Conservation (phyloP, 2,329 filamentous ascomycete genomes). For the Beauveria medogensis region DNA sequence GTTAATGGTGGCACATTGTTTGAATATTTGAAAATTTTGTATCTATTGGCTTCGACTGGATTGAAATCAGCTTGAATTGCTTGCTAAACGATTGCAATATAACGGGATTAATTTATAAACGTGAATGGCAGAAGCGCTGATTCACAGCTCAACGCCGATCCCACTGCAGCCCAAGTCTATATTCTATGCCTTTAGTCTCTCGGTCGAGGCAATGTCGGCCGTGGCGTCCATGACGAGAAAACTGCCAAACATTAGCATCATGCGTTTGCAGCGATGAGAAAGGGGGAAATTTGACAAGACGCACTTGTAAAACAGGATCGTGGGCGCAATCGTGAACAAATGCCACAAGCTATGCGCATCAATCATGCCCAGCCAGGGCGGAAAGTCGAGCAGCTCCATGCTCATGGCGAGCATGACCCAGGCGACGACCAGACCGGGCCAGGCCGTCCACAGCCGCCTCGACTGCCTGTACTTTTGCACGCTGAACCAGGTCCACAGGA, state of each 20-base stretch:
- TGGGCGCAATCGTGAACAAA: constrained; percentile 80
- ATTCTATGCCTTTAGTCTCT: constrained; percentile 60
- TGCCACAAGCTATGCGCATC: constrained; percentile 98
- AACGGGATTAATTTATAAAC: not conserved
- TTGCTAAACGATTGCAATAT: not conserved
- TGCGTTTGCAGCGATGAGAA: not conserved
- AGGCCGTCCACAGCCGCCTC: constrained; percentile 70
- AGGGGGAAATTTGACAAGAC: constrained; percentile 29
- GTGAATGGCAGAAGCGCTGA: not conserved
- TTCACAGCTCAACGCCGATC: not conserved
- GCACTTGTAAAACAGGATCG: constrained; percentile 90
- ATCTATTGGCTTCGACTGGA: not conserved
- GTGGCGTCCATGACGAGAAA: constrained; percentile 81
- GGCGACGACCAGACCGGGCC: constrained; percentile 83
- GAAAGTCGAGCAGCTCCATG: constrained; percentile 88
- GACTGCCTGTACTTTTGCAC: constrained; percentile 63
- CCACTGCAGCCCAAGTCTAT: not conserved
- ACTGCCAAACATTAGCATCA: constrained; percentile 38
- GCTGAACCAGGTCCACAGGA: constrained; percentile 81
- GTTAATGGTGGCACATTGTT: not conserved
- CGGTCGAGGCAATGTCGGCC: constrained; percentile 64
- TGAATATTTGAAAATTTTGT: not conserved
- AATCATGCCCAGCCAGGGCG: constrained; percentile 70
- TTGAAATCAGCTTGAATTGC: not conserved
- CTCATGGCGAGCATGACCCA: constrained; percentile 94